Percentiles rank a stretch among this genome's conserved stretches.
phyloP scores from a whole-genome alignment of 805 yeast genomes.

The Yarrowia divulgata region DNA sequence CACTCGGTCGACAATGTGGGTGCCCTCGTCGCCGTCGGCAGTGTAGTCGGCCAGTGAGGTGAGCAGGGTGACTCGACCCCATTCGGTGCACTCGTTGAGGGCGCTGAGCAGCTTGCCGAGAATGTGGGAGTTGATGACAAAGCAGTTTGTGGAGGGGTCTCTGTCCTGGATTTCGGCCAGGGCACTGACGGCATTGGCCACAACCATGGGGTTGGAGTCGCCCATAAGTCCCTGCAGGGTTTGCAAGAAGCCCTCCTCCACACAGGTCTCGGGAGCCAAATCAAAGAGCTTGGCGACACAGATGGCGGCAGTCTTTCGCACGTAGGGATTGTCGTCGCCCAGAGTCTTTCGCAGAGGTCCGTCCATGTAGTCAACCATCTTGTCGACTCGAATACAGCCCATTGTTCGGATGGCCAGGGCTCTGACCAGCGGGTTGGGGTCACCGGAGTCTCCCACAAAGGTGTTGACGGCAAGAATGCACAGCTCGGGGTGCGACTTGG shows the following conservation, averaged over 20 bases:
- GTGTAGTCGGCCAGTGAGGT: conserved; percentile 82
- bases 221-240: conserved; percentile 70
- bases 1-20: conserved; percentile 68
- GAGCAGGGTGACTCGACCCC: conserved; percentile 95
- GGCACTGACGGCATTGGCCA: conserved; percentile 90
- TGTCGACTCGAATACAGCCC: conserved; percentile 97
- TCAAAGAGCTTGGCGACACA: conserved; percentile 96
- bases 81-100: conserved; percentile 95
- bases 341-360: conserved; percentile 85
- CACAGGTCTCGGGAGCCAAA: conserved; percentile 76
- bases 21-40: conserved; percentile 65
- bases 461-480: conserved; percentile 97
- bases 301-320: conserved; percentile 95
- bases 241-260: conserved; percentile 85
- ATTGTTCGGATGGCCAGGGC: conserved; percentile 97
- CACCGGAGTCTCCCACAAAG: conserved; percentile 92
- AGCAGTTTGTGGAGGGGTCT: conserved; percentile 61
- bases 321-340: conserved; percentile 94
- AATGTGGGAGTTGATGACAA: conserved; percentile 53
- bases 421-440: conserved; percentile 93
- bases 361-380: conserved; percentile 93
- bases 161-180: conserved; percentile 80
- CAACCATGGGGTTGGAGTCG: conserved; percentile 96
- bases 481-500: conserved; percentile 93
- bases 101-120: conserved; percentile 74